phyloP scores from a whole-genome alignment of 202 grass and related monocot species.

The Zizania palustris region DNA sequence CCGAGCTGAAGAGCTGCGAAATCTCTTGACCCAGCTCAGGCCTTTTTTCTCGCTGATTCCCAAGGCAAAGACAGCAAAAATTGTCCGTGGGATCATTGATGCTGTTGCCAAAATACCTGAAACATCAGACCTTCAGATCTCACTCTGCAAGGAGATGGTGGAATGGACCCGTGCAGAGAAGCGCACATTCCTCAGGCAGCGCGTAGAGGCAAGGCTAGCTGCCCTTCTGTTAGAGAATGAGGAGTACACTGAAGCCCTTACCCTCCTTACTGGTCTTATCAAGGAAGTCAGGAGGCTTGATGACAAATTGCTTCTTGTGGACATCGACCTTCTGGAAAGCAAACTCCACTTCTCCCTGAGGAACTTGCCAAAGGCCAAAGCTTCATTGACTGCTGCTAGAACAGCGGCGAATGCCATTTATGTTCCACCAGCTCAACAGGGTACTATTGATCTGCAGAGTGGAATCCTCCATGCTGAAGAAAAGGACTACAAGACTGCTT shows the following conservation, averaged over 20 bases:
- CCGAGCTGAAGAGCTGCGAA: conserved; percentile 68
- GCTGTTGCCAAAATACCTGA: conserved; percentile 79
- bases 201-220: conserved; percentile 83
- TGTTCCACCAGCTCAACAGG: conserved; percentile 87
- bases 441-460: conserved; percentile 90
- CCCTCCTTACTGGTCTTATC: conserved; percentile 72
- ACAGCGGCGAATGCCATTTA: conserved; percentile 95
- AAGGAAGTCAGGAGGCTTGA: conserved; percentile 92
- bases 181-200: conserved; percentile 79
- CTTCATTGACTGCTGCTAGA: conserved; percentile 84
- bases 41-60: conserved; percentile 81
- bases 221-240: conserved; percentile 75
- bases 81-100: conserved; percentile 87
- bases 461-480: conserved; percentile 94
- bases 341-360: conserved; percentile 92
- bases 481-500: conserved; percentile 94
- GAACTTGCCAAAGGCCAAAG: conserved; percentile 93
- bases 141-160: conserved; percentile 91
- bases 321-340: conserved; percentile 90
- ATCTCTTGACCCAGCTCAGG: conserved; percentile 83
- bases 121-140: conserved; percentile 85
- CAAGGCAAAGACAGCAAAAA: conserved; percentile 95
- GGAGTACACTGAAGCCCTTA: conserved; percentile 81
- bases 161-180: conserved; percentile 86
- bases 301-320: conserved; percentile 87